Evolutionary conservation across 2,329 filamentous ascomycete genomes (phyloP), one percentile per base, ranked within the genome.

Genomic region (Thermothelomyces thermophilus): DNA sequence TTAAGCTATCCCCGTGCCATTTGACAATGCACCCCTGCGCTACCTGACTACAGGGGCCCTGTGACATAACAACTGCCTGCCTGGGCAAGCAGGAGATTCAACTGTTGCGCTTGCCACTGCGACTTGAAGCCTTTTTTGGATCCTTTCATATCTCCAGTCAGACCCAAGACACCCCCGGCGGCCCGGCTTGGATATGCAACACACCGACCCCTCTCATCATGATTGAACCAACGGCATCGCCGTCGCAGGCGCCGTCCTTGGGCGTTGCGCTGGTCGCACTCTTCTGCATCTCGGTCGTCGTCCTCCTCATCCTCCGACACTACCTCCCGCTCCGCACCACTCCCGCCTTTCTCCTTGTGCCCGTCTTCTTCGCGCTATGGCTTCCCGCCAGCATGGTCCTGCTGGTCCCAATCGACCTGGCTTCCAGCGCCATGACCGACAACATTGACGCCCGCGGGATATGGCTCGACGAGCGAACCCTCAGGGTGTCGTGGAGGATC

Each of bases 311-410:
- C 55, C 75, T 96, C 52, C 86, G 93, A 62, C 83, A 89, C 72
- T 98, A 90, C 69, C 80, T 98, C 9, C 91, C 91, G 2, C 76
- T 98, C 30, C 89, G 93, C 59, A 83, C 85, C 6, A 97, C 93
- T 1, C 91, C 93, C 1, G 87, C 84, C 52, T 96, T 94, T 68
- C 83, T 97, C 44, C 77, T 90, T 44, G 78, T 96, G 1, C 91
- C 93, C 31, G 89, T 98, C 55, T 98, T 98, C 72, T 86, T 98
- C 58, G 89, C 91, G n/a, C 78, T 98, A 59, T 90, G 88, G 63
- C 80, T 98, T 5, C 94, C 93, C 10, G 88, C 89, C 41, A 90
- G 87, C 66, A 91, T 95, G 62, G 82, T 97, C 20, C 75, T 98
- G 20, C 80, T 98, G 19, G 90, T 98, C 6, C 93, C 93, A 5